Base-by-base conservation (phyloP, 345 rosid genomes). In the Noccaea caerulescens region DNA sequence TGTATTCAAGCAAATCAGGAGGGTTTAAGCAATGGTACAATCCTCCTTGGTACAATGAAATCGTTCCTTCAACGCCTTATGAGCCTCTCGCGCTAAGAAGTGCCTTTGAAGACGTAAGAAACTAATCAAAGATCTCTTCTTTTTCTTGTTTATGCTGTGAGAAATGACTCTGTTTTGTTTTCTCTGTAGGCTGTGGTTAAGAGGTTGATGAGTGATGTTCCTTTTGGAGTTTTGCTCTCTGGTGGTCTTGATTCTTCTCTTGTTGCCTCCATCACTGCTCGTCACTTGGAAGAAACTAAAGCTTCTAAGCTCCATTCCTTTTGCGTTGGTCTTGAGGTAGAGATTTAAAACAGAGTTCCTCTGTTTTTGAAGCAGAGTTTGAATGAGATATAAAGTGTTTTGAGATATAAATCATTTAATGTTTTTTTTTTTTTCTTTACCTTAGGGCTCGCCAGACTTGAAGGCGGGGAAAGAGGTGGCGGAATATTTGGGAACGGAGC, bases 161-260 rank as follows among this genome's bases (percentile, higher is more conserved):
- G 50, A 43, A 7, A 27, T 38, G 50, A 2, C n/a, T 57, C 14
- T 64, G 4, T 34, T 62, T 62, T 10, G 12, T 8, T 10, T 36
- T 49, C 4, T 73, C 1, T 78, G 18, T 63, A 93, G 98, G 97
- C 97, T 79, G 98, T 93, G 73, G 79, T 76, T 68, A 93, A 91
- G 75, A 86, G 98, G 83, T 79, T 93, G 42, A 91, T 93, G 98
- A 87, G 87, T 57, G 97, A 93, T 68, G 97, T 91, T 38, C 97
- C 98, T 10, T 91, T 91, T 3, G 97, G 96, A 68, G 98, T 93
- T 63, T 77, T 93, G 50, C 86, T 93, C 16, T 93, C 98, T 7
- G 98, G 98, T 30, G 98, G 98, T 9, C 84, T 93, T 41, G 98
- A 93, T 80, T 93, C 97, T 43, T 93, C 98, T 0, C 72, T 93